Base-by-base conservation (phyloP, 768 basidiomycete genomes). In the Jaapia argillacea region DNA sequence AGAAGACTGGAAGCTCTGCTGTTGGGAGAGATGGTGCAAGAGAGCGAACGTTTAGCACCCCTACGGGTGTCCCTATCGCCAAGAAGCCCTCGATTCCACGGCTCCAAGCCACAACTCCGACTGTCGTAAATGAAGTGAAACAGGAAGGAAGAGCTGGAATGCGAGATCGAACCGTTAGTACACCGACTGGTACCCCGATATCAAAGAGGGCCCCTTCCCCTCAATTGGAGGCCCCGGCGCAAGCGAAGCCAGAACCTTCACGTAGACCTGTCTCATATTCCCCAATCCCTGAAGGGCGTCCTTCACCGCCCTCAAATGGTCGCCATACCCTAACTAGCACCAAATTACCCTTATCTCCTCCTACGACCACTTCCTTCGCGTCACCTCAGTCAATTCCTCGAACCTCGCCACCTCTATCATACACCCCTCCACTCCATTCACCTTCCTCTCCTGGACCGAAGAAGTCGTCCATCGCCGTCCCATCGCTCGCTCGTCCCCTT, bases 81-180 rank as follows among this genome's bases (percentile, higher is more conserved):
- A 16, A 31, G 18, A 18, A 12, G 23, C 16, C 45, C 13, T 31
- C 16, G 22, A 36, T 23, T 14, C 10, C 24, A 37, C 6, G 18
- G 3, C 43, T 16, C 31, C 31, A 10, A 33, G 10, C 31, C n/a
- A n/a, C n/a, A n/a, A n/a, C n/a, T n/a, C n/a, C n/a, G n/a, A n/a
- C n/a, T n/a, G n/a, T n/a, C n/a, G n/a, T n/a, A n/a, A n/a, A n/a
- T n/a, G n/a, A n/a, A n/a, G n/a, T n/a, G n/a, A n/a, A n/a, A n/a
- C n/a, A n/a, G n/a, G n/a, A n/a, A n/a, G 22, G 44, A 4, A 67
- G 76, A 26, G 72, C 74, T 20, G 21, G 13, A 2, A n/a, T 43
- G 4, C 66, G 76, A 26, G 72, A 74, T 47, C 69, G 74, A 41
- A 74, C 70, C 7, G 65, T 68, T 40, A 79, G 73, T 50, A 72